phyloP scores from a whole-genome alignment of 2,329 filamentous ascomycete genomes.

The Colletotrichum salicis region DNA sequence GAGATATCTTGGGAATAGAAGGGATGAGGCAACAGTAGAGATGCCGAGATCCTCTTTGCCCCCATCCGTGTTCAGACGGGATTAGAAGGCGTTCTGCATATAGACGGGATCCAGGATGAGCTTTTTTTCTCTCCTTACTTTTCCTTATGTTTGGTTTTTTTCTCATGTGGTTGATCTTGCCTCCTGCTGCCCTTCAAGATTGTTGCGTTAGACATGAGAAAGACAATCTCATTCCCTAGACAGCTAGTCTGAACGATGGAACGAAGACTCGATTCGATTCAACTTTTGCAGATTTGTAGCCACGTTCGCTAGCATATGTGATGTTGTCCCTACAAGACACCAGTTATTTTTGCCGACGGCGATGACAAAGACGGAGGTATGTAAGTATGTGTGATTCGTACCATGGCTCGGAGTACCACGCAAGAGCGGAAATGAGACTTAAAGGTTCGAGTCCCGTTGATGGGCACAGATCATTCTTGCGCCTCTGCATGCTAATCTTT shows the following conservation, averaged over 20 bases:
- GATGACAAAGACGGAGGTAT: too few species aligned
- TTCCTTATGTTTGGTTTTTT: background rate
- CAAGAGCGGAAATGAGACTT: too few species aligned
- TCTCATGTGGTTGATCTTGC: background rate
- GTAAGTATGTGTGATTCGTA: too few species aligned
- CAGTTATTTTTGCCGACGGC: too few species aligned
- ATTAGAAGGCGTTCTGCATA: slow-evolving; percentile 34
- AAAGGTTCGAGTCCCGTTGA: too few species aligned
- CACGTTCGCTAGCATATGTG: too few species aligned
- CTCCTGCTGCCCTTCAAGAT: background rate
- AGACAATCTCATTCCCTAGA: slow-evolving; percentile 18
- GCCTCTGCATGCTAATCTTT: too few species aligned
- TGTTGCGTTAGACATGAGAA: slow-evolving; percentile 6
- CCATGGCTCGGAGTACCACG: too few species aligned
- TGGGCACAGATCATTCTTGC: too few species aligned
- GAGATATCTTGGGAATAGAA: slow-evolving; percentile 10
- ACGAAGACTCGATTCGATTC: slow-evolving; percentile 8
- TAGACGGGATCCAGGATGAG: slow-evolving; percentile 26
- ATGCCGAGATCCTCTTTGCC: background rate
- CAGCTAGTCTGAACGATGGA: slow-evolving; percentile 26
- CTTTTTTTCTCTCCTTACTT: background rate
- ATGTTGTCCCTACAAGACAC: too few species aligned
- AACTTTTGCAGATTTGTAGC: background rate
- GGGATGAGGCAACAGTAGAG: background rate
- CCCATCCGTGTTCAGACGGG: slow-evolving; percentile 4